Base-by-base conservation (phyloP, 1,284 basidiomycete genomes). In the Moesziomyces sp. region DNA sequence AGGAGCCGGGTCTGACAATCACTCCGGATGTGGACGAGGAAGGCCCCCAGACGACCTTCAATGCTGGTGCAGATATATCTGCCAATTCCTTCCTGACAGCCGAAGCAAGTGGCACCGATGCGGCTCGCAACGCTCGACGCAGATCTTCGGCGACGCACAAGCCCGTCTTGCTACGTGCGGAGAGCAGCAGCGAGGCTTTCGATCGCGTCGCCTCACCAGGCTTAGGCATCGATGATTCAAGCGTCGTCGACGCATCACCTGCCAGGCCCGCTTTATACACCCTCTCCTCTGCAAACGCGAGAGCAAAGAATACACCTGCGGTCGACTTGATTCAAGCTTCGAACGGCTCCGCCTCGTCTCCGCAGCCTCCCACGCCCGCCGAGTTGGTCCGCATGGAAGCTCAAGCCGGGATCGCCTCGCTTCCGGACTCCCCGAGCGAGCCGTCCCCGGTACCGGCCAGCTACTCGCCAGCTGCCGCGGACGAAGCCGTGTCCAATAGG, bases 351-450 rank as follows among this genome's bases (percentile, higher is more conserved):
- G 16, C 30, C 21, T 33, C 23, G 3, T 18, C 40, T 9, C 46
- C 45, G 30, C 59, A 49, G 19, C 58, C 52, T 50, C 65, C 61
- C 33, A 81, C 79, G 6, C 79, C 79, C 7, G 79, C 79, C 14
- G 70, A 81, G 52, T 23, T 70, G 8, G 77, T 81, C 16, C 70
- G 68, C 9, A 71, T 77, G 65, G 78, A 81, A 44, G 79, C 78
- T 0, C 64, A 75, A 43, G 79, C 79, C n/a, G 79, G 79, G n/a
- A 64, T 75, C 28, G 79, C 79, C 16, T 63, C 55, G 19, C 56
- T 69, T 8, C 79, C 79, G 3, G 59, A 71, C 30, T 63, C 73
- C 28, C 78, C 78, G 1, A 76, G 76, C 51, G 65, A 72, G 49
- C 64, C 69, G 7, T 72, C 69, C 10, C 63, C 63, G 21, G 53